A percentile compares a stretch with the other conserved stretches of the same genome.
Evolutionary conservation across 352 stramenopile species (phyloP).

Genomic region (Globisporangium nodosum): DNA sequence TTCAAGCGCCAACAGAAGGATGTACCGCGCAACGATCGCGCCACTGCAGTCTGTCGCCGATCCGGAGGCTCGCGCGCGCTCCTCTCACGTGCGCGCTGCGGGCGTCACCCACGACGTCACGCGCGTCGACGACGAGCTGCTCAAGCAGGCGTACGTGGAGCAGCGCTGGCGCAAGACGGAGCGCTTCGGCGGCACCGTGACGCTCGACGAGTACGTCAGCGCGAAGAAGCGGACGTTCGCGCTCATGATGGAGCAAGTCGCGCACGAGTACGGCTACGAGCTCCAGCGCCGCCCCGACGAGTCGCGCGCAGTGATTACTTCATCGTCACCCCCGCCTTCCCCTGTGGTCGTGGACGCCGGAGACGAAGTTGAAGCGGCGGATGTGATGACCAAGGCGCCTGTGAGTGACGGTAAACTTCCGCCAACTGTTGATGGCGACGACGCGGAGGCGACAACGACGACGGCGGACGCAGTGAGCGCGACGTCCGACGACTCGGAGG

Average conservation of each 20-base stretch:
- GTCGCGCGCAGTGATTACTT: background rate
- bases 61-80: background rate
- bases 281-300: background rate
- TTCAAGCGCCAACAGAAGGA: background rate
- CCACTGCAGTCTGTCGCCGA: background rate
- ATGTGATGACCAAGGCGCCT: background rate
- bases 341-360: background rate
- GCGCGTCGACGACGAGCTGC: slow-evolving; percentile 1
- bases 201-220: background rate
- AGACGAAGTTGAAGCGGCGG: background rate
- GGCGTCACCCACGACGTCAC: background rate
- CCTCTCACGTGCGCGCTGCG: background rate
- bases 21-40: background rate
- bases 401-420: background rate
- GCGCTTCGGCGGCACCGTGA: background rate
- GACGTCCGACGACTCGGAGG: background rate
- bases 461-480: background rate
- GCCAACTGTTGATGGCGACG: background rate
- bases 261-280: slow-evolving; percentile 1
- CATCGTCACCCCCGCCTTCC: background rate
- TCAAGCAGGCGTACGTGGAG: background rate
- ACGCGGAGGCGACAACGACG: background rate
- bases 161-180: background rate
- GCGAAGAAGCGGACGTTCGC: background rate
- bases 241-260: slow-evolving; percentile 1